These are phyloP conservation scores for Candida vaughaniae DNA, from an alignment of 805 yeast genomes.

Conservation along the genomic window DNA sequence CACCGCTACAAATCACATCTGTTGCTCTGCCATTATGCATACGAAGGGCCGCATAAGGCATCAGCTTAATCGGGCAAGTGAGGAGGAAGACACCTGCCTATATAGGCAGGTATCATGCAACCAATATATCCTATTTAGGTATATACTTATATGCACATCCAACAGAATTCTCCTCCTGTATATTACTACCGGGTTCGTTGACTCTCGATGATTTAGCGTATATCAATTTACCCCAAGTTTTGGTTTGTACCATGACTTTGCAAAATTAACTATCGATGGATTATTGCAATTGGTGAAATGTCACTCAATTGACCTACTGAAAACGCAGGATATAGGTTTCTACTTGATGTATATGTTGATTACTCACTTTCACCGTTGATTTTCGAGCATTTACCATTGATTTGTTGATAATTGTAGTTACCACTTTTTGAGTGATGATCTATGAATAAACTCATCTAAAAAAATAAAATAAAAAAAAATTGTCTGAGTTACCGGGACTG, in stretches of 20 bases:
- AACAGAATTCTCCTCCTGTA: too few species aligned
- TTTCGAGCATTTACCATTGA: neutral
- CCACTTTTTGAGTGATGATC: neutral
- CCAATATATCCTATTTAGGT: constrained; percentile 14
- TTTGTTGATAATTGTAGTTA: neutral
- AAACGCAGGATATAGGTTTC: too few species aligned
- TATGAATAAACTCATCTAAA: neutral
- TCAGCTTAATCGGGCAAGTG: constrained; percentile 15
- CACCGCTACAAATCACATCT: neutral
- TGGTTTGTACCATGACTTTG: constrained; percentile 2
- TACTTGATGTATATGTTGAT: too few species aligned
- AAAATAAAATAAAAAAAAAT: too few species aligned
- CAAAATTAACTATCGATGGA: too few species aligned
- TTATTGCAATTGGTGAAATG: too few species aligned
- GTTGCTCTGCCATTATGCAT: neutral
- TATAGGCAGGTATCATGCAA: constrained; percentile 13
- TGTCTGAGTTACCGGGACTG: too few species aligned
- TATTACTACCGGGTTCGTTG: neutral
- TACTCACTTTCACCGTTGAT: too few species aligned
- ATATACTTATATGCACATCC: constrained; percentile 7
- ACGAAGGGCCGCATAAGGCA: neutral
- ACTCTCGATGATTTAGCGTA: constrained; percentile 6
- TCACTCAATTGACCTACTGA: too few species aligned
- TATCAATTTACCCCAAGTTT: constrained; percentile 8
- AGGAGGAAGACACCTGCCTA: constrained; percentile 12